Percentiles rank a stretch among this genome's conserved stretches.
Evolutionary conservation across 306 rosid species (phyloP).

Genomic region (Cajanus cajan): DNA sequence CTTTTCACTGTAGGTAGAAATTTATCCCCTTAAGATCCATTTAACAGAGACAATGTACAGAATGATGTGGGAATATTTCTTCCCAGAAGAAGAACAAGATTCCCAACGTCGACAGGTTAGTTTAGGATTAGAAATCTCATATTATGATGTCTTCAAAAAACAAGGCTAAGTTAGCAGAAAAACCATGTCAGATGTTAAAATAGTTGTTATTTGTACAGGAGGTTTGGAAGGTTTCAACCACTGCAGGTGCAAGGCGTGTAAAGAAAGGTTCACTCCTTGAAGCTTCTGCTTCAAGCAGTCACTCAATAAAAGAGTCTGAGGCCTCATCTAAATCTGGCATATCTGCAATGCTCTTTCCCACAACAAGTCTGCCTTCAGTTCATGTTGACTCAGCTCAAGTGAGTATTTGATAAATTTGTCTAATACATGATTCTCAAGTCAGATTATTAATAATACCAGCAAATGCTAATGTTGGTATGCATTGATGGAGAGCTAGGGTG

Average conservation of each 20-base stretch:
- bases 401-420: conserved; percentile 43
- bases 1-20: conserved; percentile 63
- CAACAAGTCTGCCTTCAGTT: conserved; percentile 52
- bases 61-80: conserved; percentile 98
- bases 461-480: conserved; percentile 15
- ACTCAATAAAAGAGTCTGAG: conserved; percentile 69
- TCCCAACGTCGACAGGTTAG: conserved; percentile 96
- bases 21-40: conserved; percentile 97
- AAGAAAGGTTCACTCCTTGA: conserved; percentile 72
- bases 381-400: conserved; percentile 64
- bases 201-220: conserved; percentile 57
- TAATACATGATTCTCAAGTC: conserved; percentile 27
- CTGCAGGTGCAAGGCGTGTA: conserved; percentile 90
- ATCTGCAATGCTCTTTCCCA: conserved; percentile 44
- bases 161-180: conserved; percentile 13
- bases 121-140: conserved; percentile 31
- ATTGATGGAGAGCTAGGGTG: conserved; percentile 22
- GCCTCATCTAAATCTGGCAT: conserved; percentile 56
- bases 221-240: conserved; percentile 97
- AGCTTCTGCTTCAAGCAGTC: conserved; percentile 59
- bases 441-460: conserved; percentile 7
- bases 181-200: conserved; percentile 17
- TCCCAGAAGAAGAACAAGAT: conserved; percentile 97
- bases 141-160: neutral
- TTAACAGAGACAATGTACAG: conserved; percentile 95